A percentile compares a stretch with the other conserved stretches of the same genome.
Conservation (phyloP, 208 protist species). For the Acanthamoeba lenticulata region DNA sequence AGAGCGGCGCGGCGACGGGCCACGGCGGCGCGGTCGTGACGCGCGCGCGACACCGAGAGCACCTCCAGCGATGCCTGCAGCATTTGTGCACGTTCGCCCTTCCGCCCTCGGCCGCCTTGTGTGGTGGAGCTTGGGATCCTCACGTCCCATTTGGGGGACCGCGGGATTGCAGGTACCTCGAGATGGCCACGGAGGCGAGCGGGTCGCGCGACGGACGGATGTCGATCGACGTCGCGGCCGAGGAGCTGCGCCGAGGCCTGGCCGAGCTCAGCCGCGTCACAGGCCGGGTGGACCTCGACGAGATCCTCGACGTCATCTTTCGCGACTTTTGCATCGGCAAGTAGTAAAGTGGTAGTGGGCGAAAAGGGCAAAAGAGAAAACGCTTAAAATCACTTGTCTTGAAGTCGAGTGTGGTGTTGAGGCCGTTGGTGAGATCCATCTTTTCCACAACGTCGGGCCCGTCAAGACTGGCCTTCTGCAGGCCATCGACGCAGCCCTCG, state of each 20-base stretch:
- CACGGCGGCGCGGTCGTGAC: conserved; percentile 57
- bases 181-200: not conserved
- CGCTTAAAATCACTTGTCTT: too few relatives aligned
- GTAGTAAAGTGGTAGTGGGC: too few relatives aligned
- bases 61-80: conserved; percentile 67
- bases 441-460: too few relatives aligned
- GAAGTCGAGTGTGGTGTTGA: too few relatives aligned
- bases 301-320: conserved; percentile 88
- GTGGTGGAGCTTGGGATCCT: not conserved
- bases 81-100: conserved; percentile 33
- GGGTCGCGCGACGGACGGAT: not conserved
- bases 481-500: too few relatives aligned
- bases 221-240: conserved; percentile 72
- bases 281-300: conserved; percentile 82
- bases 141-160: too few relatives aligned
- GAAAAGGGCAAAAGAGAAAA: too few relatives aligned
- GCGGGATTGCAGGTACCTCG: not conserved
- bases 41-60: conserved; percentile 71
- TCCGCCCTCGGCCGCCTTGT: not conserved
- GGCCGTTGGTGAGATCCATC: too few relatives aligned
- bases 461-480: too few relatives aligned
- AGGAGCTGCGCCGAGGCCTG: conserved; percentile 78
- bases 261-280: conserved; percentile 75
- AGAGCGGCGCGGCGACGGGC: not conserved
- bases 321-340: conserved; percentile 90